These are phyloP conservation scores for Penicillium desertorum DNA, from an alignment of 495 filamentous ascomycete species.

Conservation along the genomic window DNA sequence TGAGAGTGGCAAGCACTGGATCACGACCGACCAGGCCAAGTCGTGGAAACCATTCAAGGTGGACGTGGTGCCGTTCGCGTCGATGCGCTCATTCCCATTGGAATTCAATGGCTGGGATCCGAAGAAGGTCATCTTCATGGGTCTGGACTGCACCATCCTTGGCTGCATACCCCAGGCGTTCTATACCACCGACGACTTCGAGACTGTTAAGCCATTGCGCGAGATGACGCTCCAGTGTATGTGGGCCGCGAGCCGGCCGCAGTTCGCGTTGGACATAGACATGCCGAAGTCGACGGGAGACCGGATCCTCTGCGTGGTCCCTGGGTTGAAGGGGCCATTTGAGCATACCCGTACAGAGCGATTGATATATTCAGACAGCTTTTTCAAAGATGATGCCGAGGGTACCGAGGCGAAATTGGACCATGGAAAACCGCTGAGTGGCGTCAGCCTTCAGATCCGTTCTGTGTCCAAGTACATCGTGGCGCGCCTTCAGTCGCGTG, in stretches of 20 bases:
- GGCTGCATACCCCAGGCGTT: slow-evolving; percentile 51
- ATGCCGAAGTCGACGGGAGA: slow-evolving; percentile 56
- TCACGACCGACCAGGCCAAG: slow-evolving; percentile 75
- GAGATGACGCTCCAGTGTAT: slow-evolving; percentile 68
- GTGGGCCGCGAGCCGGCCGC: slow-evolving; percentile 74
- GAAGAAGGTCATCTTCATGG: slow-evolving; percentile 79
- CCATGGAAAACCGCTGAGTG: slow-evolving; percentile 68
- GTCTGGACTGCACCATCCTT: slow-evolving; percentile 49
- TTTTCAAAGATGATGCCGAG: slow-evolving; percentile 57
- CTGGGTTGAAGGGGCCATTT: slow-evolving; percentile 59
- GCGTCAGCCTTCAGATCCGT: slow-evolving; percentile 66
- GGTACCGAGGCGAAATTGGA: slow-evolving; percentile 72
- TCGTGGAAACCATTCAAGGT: slow-evolving; percentile 74
- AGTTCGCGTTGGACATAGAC: slow-evolving; percentile 64
- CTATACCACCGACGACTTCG: slow-evolving; percentile 86
- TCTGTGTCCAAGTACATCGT: slow-evolving; percentile 82
- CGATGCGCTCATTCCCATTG: slow-evolving; percentile 38
- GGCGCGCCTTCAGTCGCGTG: slow-evolving; percentile 71
- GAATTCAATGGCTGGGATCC: slow-evolving; percentile 78
- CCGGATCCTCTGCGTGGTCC: slow-evolving; percentile 76
- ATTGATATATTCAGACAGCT: slow-evolving; percentile 76
- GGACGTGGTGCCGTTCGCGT: slow-evolving; percentile 40
- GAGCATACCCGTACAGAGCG: slow-evolving; percentile 59
- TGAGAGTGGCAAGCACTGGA: slow-evolving; percentile 64
- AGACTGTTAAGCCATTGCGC: slow-evolving; percentile 59